Evolutionary conservation across 176 grass and related monocot genomes (phyloP).

Genomic region (Aegilops longissima): DNA sequence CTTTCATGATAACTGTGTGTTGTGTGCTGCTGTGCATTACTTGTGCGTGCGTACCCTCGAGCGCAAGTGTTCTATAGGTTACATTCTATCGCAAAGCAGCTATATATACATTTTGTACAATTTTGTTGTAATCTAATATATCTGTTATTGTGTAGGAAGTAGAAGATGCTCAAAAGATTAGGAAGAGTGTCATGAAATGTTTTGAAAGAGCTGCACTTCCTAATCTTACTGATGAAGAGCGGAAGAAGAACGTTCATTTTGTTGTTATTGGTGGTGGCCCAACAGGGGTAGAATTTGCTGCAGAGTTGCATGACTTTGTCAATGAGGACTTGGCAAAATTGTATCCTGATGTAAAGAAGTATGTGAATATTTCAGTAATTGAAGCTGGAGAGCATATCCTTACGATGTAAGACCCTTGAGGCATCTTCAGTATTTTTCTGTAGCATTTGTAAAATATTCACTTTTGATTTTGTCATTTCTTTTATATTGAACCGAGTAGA

Average conservation of each 20-base stretch:
- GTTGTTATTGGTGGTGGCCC: constrained; percentile 94
- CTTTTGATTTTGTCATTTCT: background rate
- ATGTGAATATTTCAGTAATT: constrained; percentile 89
- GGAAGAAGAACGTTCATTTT: constrained; percentile 88
- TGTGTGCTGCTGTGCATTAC: background rate
- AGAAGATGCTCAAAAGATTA: constrained; percentile 93
- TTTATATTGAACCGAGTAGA: background rate
- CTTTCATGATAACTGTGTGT: background rate
- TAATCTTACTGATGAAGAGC: constrained; percentile 74
- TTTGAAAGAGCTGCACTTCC: constrained; percentile 89
- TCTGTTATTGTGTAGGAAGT: constrained; percentile 63
- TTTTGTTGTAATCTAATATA: background rate
- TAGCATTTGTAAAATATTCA: too few relatives aligned
- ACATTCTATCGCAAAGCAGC: background rate
- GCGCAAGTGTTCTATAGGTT: background rate
- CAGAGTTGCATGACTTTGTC: constrained; percentile 97
- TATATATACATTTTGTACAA: background rate
- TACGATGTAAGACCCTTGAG: constrained; percentile 63
- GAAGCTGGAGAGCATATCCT: constrained; percentile 90
- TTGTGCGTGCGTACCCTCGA: background rate
- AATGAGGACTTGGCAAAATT: constrained; percentile 79
- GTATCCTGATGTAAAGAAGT: constrained; percentile 70
- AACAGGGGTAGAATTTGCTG: constrained; percentile 98
- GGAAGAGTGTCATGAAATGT: constrained; percentile 82
- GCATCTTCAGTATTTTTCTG: background rate